Conservation (phyloP, 495 filamentous ascomycete genomes). For the Clavariopsis aquatica region DNA sequence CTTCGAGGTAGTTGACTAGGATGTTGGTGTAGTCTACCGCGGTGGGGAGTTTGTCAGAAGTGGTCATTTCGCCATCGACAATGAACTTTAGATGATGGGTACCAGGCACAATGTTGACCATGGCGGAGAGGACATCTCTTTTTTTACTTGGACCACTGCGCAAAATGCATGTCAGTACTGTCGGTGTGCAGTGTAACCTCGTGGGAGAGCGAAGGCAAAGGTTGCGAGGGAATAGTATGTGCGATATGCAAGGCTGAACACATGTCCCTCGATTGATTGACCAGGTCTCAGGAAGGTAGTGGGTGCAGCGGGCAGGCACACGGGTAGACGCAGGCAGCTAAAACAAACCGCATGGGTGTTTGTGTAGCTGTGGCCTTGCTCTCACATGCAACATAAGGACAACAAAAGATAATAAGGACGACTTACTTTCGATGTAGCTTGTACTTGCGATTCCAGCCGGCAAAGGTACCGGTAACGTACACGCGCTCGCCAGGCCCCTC, state of each 20-base stretch:
- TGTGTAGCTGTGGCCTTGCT: too few species aligned
- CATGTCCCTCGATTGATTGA: not conserved
- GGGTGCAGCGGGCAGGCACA: conserved; percentile 7
- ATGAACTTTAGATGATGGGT: conserved; percentile 97
- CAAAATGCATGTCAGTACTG: conserved; percentile 23
- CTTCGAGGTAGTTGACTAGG: conserved; percentile 95
- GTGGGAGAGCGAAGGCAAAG: conserved; percentile 23
- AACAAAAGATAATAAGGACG: not conserved
- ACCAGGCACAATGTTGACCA: conserved; percentile 79
- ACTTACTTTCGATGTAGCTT: conserved; percentile 80
- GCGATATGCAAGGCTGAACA: conserved; percentile 2
- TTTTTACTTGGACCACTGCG: conserved; percentile 46
- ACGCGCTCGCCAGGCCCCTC: conserved; percentile 75
- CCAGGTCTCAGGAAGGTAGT: conserved; percentile 1
- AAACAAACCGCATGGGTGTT: not conserved
- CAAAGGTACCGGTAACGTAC: conserved; percentile 96
- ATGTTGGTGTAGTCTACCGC: conserved; percentile 97
- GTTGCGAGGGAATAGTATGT: not conserved
- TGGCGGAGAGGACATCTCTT: conserved; percentile 67
- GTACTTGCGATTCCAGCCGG: conserved; percentile 88
- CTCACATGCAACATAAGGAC: too few species aligned
- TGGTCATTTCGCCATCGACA: conserved; percentile 88
- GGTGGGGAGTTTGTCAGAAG: conserved; percentile 81
- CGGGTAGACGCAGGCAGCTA: not conserved
- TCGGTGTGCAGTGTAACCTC: conserved; percentile 39